Evolutionary conservation across 2,329 filamentous ascomycete species (phyloP).

Genomic region (Mycosphaerella sp.): DNA sequence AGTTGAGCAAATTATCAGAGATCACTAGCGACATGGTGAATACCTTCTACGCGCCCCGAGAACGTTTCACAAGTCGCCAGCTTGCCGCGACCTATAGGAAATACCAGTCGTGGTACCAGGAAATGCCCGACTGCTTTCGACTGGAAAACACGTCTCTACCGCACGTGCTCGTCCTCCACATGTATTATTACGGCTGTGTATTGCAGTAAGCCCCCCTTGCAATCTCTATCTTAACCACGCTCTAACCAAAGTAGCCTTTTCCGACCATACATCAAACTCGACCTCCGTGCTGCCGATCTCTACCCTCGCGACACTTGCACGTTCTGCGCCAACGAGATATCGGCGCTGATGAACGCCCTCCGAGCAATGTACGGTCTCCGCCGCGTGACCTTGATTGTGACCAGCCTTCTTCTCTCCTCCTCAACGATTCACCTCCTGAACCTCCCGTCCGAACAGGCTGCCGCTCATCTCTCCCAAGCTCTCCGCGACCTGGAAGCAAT

Average conservation of each 20-base stretch:
- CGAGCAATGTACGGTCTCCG: slow-evolving; percentile 42
- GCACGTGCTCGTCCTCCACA: slow-evolving; percentile 59
- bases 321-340: slow-evolving; percentile 42
- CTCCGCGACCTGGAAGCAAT: slow-evolving; percentile 40
- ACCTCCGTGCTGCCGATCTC: slow-evolving; percentile 52
- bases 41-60: slow-evolving; percentile 64
- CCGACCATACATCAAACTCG: slow-evolving; percentile 63
- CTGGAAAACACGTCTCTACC: slow-evolving; percentile 65
- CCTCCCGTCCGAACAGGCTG: slow-evolving; percentile 36
- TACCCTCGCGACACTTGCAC: slow-evolving; percentile 60
- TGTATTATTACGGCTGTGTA: slow-evolving; percentile 35
- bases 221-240: slow-evolving; percentile 30
- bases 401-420: slow-evolving; percentile 39
- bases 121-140: slow-evolving; percentile 57
- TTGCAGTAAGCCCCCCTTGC: slow-evolving; percentile 52
- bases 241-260: slow-evolving; percentile 66
- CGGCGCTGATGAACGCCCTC: slow-evolving; percentile 39
- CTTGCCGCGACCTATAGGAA: slow-evolving; percentile 60
- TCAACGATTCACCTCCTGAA: slow-evolving; percentile 43
- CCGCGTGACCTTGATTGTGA: slow-evolving; percentile 36
- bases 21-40: slow-evolving; percentile 66
- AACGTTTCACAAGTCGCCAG: slow-evolving; percentile 57
- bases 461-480: slow-evolving; percentile 38
- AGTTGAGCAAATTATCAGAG: slow-evolving; percentile 66
- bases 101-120: slow-evolving; percentile 66